A percentile compares a stretch with the other conserved stretches of the same genome.
phyloP scores from a whole-genome alignment of 371 early-diverging fungal species.

The Homolaphlyctis polyrhiza region DNA sequence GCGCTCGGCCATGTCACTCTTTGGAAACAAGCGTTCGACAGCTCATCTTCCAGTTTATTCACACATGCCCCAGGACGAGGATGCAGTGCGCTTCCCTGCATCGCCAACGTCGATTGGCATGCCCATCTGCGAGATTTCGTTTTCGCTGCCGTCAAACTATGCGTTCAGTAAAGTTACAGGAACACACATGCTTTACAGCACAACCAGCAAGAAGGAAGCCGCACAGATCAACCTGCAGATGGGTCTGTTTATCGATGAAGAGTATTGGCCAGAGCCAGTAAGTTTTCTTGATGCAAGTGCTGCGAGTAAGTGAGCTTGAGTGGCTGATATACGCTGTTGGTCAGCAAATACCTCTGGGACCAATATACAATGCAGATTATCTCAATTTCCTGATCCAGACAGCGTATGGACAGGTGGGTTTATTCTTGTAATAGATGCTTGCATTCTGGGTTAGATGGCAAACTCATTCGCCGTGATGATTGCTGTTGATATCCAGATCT shows the following conservation, averaged over 20 bases:
- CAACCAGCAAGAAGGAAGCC: slow-evolving; percentile 23
- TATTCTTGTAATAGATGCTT: no score
- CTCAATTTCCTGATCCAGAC: neutral
- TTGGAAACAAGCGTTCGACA: neutral
- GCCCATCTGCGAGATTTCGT: slow-evolving; percentile 6
- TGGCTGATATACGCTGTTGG: neutral
- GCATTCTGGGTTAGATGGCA: no score
- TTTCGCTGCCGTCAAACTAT: slow-evolving; percentile 6
- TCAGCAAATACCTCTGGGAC: neutral
- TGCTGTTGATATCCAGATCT: neutral
- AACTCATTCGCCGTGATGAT: neutral
- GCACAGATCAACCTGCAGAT: slow-evolving; percentile 19
- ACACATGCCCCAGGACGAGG: neutral
- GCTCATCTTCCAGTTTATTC: neutral
- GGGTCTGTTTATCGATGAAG: slow-evolving; percentile 28
- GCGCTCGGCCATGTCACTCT: neutral
- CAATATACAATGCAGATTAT: neutral
- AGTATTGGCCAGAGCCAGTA: slow-evolving; percentile 12
- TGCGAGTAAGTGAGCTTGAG: neutral
- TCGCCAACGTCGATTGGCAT: neutral
- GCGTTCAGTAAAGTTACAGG: slow-evolving; percentile 4
- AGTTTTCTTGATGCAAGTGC: neutral
- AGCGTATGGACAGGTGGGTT: neutral
- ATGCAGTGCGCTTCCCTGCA: neutral
- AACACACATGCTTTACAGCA: slow-evolving; percentile 5